Evolutionary conservation across 139 green algal species (phyloP).

Genomic region (Picochlorum sp.): DNA sequence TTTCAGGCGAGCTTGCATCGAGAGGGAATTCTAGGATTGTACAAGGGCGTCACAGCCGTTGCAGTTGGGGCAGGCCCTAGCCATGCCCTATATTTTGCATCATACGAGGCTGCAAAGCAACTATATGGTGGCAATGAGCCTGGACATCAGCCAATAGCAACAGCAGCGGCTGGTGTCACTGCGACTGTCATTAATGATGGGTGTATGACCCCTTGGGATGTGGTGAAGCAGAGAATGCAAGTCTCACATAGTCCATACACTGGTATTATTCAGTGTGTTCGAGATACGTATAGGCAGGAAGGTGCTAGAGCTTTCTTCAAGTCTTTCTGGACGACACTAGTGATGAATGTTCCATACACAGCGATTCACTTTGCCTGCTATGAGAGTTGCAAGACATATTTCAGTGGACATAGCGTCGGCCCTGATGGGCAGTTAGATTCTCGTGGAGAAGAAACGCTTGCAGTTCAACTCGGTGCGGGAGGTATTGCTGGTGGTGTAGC

Average conservation of each 20-base stretch:
- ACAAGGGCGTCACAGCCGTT: slow-evolving; percentile 67
- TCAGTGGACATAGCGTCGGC: neutral
- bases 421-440: neutral
- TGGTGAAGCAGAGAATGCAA: slow-evolving; percentile 90
- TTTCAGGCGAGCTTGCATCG: slow-evolving; percentile 50
- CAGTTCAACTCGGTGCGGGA: slow-evolving; percentile 56
- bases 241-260: slow-evolving; percentile 54
- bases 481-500: slow-evolving; percentile 66
- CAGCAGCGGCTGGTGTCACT: slow-evolving; percentile 47
- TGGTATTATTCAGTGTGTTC: slow-evolving; percentile 53
- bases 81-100: slow-evolving; percentile 92
- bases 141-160: slow-evolving; percentile 48
- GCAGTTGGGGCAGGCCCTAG: slow-evolving; percentile 66
- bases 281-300: slow-evolving; percentile 49
- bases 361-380: slow-evolving; percentile 90
- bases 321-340: slow-evolving; percentile 78
- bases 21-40: slow-evolving; percentile 69
- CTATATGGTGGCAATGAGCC: slow-evolving; percentile 44
- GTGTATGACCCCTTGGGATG: slow-evolving; percentile 79
- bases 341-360: slow-evolving; percentile 97
- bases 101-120: slow-evolving; percentile 86
- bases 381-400: slow-evolving; percentile 70
- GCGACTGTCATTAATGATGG: slow-evolving; percentile 83
- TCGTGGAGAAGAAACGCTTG: slow-evolving; percentile 5
- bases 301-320: slow-evolving; percentile 78